These are phyloP conservation scores for Sugiyamaella smithiae DNA, from an alignment of 805 yeast genomes.

Conservation along the genomic window DNA sequence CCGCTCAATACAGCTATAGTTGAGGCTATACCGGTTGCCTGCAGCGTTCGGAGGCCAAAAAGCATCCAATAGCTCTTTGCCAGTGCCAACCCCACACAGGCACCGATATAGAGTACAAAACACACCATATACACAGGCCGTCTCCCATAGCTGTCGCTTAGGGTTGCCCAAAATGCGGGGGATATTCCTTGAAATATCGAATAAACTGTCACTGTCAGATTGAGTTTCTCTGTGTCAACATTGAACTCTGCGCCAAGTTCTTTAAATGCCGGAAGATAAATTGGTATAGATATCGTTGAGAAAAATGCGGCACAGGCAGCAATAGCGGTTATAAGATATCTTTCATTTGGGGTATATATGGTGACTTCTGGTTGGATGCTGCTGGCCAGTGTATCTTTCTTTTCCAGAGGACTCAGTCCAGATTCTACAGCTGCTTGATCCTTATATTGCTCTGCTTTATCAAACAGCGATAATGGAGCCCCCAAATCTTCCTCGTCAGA, in stretches of 20 bases:
- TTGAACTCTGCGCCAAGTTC: constrained; percentile 53
- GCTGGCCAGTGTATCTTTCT: constrained; percentile 1
- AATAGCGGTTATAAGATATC: constrained; percentile 14
- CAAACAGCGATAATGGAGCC: not conserved
- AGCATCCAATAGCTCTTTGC: constrained; percentile 57
- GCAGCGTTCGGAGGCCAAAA: constrained; percentile 65
- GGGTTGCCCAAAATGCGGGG: constrained; percentile 66
- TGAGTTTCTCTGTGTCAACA: constrained; percentile 55
- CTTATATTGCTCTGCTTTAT: not conserved
- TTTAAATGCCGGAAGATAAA: constrained; percentile 75
- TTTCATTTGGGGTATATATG: constrained; percentile 8
- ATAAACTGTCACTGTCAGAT: constrained; percentile 73
- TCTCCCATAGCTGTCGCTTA: constrained; percentile 72
- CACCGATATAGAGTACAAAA: constrained; percentile 52
- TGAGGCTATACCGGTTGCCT: constrained; percentile 75
- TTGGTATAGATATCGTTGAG: constrained; percentile 72
- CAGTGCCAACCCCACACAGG: constrained; percentile 65
- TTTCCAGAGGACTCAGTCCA: not conserved
- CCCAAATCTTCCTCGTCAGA: not conserved
- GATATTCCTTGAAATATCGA: constrained; percentile 71
- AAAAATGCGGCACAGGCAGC: constrained; percentile 47
- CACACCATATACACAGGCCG: constrained; percentile 62
- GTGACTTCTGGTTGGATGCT: constrained; percentile 12
- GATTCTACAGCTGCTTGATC: not conserved
- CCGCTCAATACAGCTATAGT: constrained; percentile 69